A percentile compares a stretch with the other conserved stretches of the same genome.
These are phyloP conservation scores for Hemileccinum rubropunctum DNA, from an alignment of 768 basidiomycete species.

Conservation along the genomic window DNA sequence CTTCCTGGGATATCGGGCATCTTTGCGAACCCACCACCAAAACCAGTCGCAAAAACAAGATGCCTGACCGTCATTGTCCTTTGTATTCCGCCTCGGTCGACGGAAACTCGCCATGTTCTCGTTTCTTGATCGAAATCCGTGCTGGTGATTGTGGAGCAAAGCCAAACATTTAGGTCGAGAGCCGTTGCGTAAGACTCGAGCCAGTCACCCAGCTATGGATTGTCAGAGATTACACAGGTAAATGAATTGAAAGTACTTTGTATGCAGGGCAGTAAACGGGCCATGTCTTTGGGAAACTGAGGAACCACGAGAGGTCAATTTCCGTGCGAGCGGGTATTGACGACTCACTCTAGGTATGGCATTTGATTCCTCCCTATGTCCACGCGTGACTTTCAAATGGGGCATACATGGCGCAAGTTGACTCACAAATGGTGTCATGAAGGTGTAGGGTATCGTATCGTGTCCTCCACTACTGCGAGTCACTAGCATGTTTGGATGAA, in stretches of 20 bases:
- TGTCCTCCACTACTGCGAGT: slow-evolving; percentile 42
- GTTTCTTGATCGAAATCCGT: slow-evolving; percentile 35
- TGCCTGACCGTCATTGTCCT: slow-evolving; percentile 43
- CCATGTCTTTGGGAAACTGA: slow-evolving; percentile 54
- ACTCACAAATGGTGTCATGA: slow-evolving; percentile 50
- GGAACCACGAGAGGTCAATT: background rate
- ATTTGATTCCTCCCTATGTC: slow-evolving; percentile 48
- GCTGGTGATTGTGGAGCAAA: slow-evolving; percentile 38
- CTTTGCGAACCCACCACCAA: slow-evolving; percentile 44
- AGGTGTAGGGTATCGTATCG: slow-evolving; percentile 56
- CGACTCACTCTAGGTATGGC: slow-evolving; percentile 50
- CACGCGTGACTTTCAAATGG: background rate
- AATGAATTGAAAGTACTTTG: slow-evolving; percentile 35
- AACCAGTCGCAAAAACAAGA: slow-evolving; percentile 55
- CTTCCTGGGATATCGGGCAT: slow-evolving; percentile 45
- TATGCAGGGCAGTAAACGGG: slow-evolving; percentile 47
- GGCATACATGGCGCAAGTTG: slow-evolving; percentile 1
- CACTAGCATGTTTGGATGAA: background rate
- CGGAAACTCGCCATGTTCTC: slow-evolving; percentile 41
- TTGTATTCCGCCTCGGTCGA: slow-evolving; percentile 31
- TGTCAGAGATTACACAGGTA: background rate
- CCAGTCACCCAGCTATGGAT: slow-evolving; percentile 54
- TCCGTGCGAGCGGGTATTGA: background rate
- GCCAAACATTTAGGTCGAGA: slow-evolving; percentile 64
- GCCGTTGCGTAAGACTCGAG: slow-evolving; percentile 57